A percentile compares a stretch with the other conserved stretches of the same genome.
phyloP scores from a whole-genome alignment of 2,329 filamentous ascomycete genomes.

The Aureobasidium mangrovei region DNA sequence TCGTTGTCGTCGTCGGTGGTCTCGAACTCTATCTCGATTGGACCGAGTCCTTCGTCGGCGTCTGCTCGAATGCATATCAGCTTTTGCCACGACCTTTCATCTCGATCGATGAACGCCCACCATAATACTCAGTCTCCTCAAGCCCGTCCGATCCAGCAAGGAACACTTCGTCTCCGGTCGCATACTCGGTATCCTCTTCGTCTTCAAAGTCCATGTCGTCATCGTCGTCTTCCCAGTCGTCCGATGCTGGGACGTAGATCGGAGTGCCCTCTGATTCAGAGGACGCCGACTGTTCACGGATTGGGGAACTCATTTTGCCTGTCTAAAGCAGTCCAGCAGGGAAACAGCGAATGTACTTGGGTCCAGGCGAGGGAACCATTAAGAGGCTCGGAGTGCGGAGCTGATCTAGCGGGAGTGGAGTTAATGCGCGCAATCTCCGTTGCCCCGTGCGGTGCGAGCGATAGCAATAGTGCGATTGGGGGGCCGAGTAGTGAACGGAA shows the following conservation, averaged over 20 bases:
- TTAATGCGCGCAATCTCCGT: not conserved
- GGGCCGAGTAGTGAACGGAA: not conserved
- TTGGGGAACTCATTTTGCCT: conserved; percentile 1
- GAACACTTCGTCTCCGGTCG: conserved; percentile 26
- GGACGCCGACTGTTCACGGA: conserved; percentile 1
- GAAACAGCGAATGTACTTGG: not conserved
- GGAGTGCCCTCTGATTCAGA: not conserved
- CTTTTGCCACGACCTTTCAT: conserved; percentile 23
- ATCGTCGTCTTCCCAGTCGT: conserved; percentile 31
- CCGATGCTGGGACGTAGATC: conserved; percentile 10
- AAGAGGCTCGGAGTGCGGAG: conserved; percentile 10
- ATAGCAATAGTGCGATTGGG: not conserved
- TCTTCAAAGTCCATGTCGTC: conserved; percentile 46
- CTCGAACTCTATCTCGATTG: conserved; percentile 32
- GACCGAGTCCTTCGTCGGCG: conserved; percentile 33
- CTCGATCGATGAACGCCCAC: conserved; percentile 26
- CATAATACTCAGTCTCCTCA: conserved; percentile 29
- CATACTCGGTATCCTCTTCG: conserved; percentile 26
- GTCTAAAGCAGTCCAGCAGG: not conserved
- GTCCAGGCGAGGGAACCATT: not conserved
- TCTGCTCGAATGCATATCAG: conserved; percentile 21
- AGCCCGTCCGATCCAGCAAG: conserved; percentile 29
- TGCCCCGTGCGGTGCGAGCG: not conserved
- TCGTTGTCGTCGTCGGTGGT: conserved; percentile 30
- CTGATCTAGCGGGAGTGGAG: conserved; percentile 3